phyloP scores from a whole-genome alignment of 331 rosid genomes.

The Spiraea crenata region DNA sequence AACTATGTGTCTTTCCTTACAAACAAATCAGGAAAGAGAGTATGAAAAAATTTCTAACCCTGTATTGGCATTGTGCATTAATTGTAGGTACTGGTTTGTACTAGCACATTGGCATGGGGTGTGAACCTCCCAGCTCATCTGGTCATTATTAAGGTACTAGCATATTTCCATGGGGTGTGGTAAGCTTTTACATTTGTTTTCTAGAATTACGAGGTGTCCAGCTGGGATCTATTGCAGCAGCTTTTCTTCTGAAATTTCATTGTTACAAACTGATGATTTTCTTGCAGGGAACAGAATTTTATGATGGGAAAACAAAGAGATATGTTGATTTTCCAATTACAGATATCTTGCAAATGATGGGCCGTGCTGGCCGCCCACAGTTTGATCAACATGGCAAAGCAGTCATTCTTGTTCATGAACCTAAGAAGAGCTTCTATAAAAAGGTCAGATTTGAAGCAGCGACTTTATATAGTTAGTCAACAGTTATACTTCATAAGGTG shows the following conservation, averaged over 20 bases:
- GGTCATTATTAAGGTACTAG: constrained; percentile 83
- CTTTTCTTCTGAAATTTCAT: background rate
- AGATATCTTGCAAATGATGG: constrained; percentile 99
- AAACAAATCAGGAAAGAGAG: background rate
- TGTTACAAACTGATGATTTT: constrained; percentile 11
- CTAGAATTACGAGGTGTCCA: background rate
- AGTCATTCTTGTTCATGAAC: constrained; percentile 98
- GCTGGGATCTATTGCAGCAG: background rate
- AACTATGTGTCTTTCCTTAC: background rate
- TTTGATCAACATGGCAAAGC: constrained; percentile 99
- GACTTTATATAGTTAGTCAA: constrained; percentile 12
- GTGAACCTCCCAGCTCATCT: constrained; percentile 99
- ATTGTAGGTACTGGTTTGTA: constrained; percentile 81
- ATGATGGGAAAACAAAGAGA: constrained; percentile 87
- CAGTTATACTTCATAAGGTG: constrained; percentile 17
- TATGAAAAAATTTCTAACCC: constrained; percentile 6
- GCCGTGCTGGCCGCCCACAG: constrained; percentile 99
- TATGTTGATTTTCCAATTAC: constrained; percentile 97
- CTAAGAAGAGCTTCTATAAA: constrained; percentile 95
- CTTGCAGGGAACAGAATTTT: constrained; percentile 89
- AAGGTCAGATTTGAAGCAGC: constrained; percentile 50
- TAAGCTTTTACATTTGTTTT: background rate
- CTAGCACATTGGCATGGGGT: constrained; percentile 99
- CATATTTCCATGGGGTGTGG: background rate
- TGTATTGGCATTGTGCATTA: constrained; percentile 16